Evolutionary conservation across 441 rosid genomes (phyloP), one percentile per base, ranked within the genome.

Genomic region (Aleurites moluccanus): DNA sequence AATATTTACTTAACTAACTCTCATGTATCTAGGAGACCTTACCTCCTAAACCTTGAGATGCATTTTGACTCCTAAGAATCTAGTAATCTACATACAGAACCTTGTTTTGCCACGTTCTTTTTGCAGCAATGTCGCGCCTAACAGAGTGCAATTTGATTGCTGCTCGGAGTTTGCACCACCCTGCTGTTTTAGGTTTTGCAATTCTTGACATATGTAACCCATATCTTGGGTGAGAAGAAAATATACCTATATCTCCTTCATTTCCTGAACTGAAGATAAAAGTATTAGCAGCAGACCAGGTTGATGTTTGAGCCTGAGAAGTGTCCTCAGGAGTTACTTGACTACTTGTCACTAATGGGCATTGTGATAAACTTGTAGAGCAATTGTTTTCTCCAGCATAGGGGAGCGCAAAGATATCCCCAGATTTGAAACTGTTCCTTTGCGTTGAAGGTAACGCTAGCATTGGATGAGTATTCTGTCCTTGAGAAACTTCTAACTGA

Each of bases 131-230:
- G 20, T 66, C 69, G 11, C 82, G 64, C 38, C 73, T 56, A 8
- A 84, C 49, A 0, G 78, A 87, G 30, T 74, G 75, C 78, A 79
- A 57, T 38, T 71, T 83, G 49, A 90, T 57, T 1, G 85, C 90
- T 40, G 97, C 92, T 62, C 90, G 79, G 25, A 92, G 76, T 83
- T 86, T 88, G 73, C 88, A 87, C 97, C 97, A 89, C 40, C 89
- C 77, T 14, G 81, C 86, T n/a, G n/a, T n/a, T 81, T 75, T 86
- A 0, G 90, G 81, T 70, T 77, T 79, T 70, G 83, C 65, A 15
- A 67, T 78, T 49, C 77, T 82, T 45, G 64, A 73, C 63, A 80
- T 9, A 68, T 67, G 79, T 47, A 81, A 70, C 64, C 78, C 53
- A 8, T 64, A 61, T 66, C 47, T 66, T 1, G 83, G 83, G 70